Conservation (phyloP, 176 grass and related monocot species). For the Calamus simplicifolius region DNA sequence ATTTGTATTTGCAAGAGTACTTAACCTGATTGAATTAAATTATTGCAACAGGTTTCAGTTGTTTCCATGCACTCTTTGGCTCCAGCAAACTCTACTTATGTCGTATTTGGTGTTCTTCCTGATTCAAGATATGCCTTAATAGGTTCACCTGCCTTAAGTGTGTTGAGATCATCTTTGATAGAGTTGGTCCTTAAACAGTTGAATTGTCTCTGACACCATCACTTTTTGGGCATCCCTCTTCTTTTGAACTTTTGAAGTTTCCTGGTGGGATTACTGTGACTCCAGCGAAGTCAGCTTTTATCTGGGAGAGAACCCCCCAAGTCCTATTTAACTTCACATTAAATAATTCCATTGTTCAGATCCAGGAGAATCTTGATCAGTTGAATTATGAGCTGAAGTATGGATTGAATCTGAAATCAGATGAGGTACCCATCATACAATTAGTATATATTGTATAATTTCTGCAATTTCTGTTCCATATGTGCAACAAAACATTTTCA, state of each 20-base stretch:
- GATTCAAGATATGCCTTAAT: constrained; percentile 54
- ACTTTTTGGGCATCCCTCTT: constrained; percentile 54
- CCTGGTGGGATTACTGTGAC: constrained; percentile 71
- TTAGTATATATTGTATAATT: no score
- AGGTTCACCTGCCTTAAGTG: constrained; percentile 59
- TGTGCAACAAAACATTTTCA: not conserved
- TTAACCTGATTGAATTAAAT: constrained; percentile 16
- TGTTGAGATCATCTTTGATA: constrained; percentile 66
- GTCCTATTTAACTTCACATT: constrained; percentile 62
- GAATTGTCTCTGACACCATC: constrained; percentile 59
- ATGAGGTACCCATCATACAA: constrained; percentile 36
- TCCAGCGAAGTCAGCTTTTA: constrained; percentile 48
- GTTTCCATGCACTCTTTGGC: constrained; percentile 41
- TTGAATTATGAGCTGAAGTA: constrained; percentile 58
- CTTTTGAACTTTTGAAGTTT: constrained; percentile 51
- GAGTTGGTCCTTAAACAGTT: constrained; percentile 52
- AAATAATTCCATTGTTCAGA: constrained; percentile 48
- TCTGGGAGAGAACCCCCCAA: constrained; percentile 43
- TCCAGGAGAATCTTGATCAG: constrained; percentile 56
- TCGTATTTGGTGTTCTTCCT: constrained; percentile 73
- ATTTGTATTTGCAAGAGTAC: not conserved
- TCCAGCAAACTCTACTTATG: constrained; percentile 47
- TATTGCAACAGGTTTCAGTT: constrained; percentile 52
- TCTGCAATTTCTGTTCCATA: no score
- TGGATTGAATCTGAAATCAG: constrained; percentile 64